Evolutionary conservation across 2,329 filamentous ascomycete species (phyloP).

Genomic region (Ascochyta rabiei): DNA sequence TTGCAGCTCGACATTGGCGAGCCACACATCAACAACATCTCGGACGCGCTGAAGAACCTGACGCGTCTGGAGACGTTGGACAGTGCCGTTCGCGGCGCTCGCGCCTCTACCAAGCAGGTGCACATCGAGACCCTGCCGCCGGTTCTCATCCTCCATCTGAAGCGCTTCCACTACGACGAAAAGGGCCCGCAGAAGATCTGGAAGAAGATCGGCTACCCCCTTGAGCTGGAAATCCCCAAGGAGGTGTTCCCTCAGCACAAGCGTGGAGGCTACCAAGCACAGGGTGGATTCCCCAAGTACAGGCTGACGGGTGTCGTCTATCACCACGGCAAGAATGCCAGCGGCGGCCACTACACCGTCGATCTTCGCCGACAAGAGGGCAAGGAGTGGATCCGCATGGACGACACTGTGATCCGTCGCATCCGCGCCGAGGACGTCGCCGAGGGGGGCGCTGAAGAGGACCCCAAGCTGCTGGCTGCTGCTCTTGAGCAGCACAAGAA

Average conservation of each 20-base stretch:
- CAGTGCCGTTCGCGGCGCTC: constrained; percentile 77
- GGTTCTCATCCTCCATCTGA: constrained; percentile 91
- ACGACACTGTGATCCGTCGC: constrained; percentile 88
- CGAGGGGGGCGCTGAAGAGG: constrained; percentile 81
- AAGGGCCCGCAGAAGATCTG: constrained; percentile 94
- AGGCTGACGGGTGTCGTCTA: constrained; percentile 90
- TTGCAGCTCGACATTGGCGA: constrained; percentile 93
- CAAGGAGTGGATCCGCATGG: constrained; percentile 93
- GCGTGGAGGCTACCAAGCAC: constrained; percentile 67
- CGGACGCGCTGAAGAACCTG: constrained; percentile 85
- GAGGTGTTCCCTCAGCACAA: constrained; percentile 83
- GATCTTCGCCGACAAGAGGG: constrained; percentile 93
- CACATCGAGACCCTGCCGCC: constrained; percentile 91
- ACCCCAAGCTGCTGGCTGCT: constrained; percentile 69
- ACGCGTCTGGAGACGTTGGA: constrained; percentile 85
- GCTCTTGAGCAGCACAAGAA: constrained; percentile 72
- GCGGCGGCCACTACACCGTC: constrained; percentile 96
- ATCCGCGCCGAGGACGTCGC: constrained; percentile 89
- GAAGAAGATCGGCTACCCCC: constrained; percentile 95
- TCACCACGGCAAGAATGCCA: constrained; percentile 96
- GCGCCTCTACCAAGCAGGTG: constrained; percentile 87
- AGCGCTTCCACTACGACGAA: constrained; percentile 95
- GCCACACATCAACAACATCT: constrained; percentile 83
- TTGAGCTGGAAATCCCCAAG: constrained; percentile 91
- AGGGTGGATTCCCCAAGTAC: constrained; percentile 79